A percentile compares a stretch with the other conserved stretches of the same genome.
phyloP scores from a whole-genome alignment of 495 filamentous ascomycete genomes.

The Penicillium mononematosum region DNA sequence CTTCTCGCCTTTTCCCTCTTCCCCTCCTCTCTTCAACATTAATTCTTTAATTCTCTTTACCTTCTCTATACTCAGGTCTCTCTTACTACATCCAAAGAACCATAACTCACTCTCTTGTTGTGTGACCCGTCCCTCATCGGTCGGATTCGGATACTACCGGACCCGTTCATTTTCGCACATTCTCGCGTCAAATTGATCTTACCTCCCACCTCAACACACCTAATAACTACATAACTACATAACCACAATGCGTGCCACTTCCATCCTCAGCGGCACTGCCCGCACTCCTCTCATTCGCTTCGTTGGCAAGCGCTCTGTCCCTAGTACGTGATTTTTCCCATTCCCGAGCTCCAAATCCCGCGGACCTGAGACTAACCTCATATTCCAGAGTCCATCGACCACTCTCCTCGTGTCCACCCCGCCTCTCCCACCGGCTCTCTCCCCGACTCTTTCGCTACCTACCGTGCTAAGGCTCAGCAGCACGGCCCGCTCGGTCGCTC shows the following conservation, averaged over 20 bases:
- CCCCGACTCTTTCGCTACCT: slow-evolving; percentile 79
- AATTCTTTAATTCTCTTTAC: slow-evolving; percentile 14
- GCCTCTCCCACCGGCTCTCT: slow-evolving; percentile 60
- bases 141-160: slow-evolving; percentile 37
- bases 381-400: slow-evolving; percentile 63
- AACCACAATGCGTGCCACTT: slow-evolving; percentile 61
- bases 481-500: slow-evolving; percentile 74
- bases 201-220: slow-evolving; percentile 18
- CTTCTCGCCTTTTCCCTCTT: slow-evolving; percentile 23
- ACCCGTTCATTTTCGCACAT: slow-evolving; percentile 33
- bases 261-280: slow-evolving; percentile 64
- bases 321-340: slow-evolving; percentile 58
- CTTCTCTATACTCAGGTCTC: slow-evolving; percentile 6
- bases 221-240: slow-evolving; percentile 8
- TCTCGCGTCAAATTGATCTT: slow-evolving; percentile 23
- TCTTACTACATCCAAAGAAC: not conserved
- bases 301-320: slow-evolving; percentile 79
- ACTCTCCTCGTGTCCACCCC: slow-evolving; percentile 63
- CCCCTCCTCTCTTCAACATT: slow-evolving; percentile 18
- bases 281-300: slow-evolving; percentile 88
- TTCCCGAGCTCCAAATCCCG: slow-evolving; percentile 1
- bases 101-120: slow-evolving; percentile 2
- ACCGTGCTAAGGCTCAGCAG: slow-evolving; percentile 89
- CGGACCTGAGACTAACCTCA: slow-evolving; percentile 15
- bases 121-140: slow-evolving; percentile 18